These are phyloP conservation scores for Wickerhamiella nectarea DNA, from an alignment of 805 yeast genomes.

Conservation along the genomic window DNA sequence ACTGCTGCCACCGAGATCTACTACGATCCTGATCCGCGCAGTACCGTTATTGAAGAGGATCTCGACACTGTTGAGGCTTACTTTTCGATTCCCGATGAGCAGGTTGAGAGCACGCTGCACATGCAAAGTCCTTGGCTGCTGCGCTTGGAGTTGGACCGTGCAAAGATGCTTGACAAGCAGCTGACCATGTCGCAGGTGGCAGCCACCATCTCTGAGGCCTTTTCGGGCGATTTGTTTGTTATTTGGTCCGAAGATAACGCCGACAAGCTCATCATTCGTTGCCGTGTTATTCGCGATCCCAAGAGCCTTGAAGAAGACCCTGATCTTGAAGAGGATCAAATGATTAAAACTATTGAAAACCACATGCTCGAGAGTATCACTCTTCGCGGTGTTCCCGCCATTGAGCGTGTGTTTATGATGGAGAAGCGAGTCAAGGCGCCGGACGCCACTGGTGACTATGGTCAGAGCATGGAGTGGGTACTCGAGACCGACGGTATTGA, in stretches of 20 bases:
- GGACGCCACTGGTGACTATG: constrained; percentile 73
- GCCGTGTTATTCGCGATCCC: constrained; percentile 96
- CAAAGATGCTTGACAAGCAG: constrained; percentile 96
- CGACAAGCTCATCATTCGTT: constrained; percentile 89
- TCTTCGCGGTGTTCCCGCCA: constrained; percentile 89
- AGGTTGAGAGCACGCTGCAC: constrained; percentile 83
- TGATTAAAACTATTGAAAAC: constrained; percentile 85
- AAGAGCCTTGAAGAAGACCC: constrained; percentile 85
- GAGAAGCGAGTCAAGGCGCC: constrained; percentile 29
- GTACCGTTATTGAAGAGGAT: constrained; percentile 95
- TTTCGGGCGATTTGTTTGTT: constrained; percentile 89
- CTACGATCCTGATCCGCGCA: constrained; percentile 96
- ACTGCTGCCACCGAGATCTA: constrained; percentile 95
- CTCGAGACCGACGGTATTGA: constrained; percentile 98
- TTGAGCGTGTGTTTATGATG: constrained; percentile 63
- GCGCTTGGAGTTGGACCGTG: constrained; percentile 94
- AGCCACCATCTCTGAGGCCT: constrained; percentile 79
- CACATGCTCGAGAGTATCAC: constrained; percentile 94
- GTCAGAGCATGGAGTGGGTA: constrained; percentile 92
- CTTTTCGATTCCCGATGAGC: constrained; percentile 95
- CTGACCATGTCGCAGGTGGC: constrained; percentile 97
- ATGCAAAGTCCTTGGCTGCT: constrained; percentile 97
- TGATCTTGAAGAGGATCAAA: constrained; percentile 93
- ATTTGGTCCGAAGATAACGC: constrained; percentile 99
- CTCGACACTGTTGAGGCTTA: constrained; percentile 93